Evolutionary conservation across 495 filamentous ascomycete genomes (phyloP).

Genomic region (Coniosporium apollinis): DNA sequence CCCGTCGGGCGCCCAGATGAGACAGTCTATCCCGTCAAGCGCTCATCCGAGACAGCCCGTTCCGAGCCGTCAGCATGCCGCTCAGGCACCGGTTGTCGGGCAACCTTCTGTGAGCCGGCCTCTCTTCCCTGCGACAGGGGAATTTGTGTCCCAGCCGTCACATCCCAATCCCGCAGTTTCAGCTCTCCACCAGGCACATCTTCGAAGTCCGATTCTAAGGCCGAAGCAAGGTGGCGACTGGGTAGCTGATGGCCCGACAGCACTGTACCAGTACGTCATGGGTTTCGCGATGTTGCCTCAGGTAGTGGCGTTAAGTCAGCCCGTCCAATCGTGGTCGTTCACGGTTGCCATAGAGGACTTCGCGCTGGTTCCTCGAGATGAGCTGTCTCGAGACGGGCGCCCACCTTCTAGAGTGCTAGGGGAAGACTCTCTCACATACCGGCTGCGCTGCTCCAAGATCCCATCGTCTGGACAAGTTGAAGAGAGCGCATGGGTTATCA

Average conservation of each 20-base stretch:
- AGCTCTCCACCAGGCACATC: slow-evolving; percentile 22
- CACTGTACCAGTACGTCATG: slow-evolving; percentile 21
- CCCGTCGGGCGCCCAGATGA: no score
- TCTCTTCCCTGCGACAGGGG: no score
- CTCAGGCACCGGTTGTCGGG: no score
- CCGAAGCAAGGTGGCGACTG: neutral
- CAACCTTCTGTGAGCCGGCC: no score
- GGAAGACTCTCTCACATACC: slow-evolving; percentile 10
- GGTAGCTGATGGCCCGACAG: neutral
- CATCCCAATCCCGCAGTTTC: slow-evolving; percentile 13
- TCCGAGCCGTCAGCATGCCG: no score
- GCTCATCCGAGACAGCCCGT: no score
- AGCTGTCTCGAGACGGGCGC: neutral
- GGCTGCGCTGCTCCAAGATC: slow-evolving; percentile 14
- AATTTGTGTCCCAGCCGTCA: slow-evolving; percentile 18
- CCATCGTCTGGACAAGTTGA: slow-evolving; percentile 2
- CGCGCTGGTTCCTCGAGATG: slow-evolving; percentile 6
- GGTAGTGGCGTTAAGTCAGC: slow-evolving; percentile 2
- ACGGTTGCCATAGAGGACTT: slow-evolving; percentile 2
- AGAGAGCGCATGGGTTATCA: slow-evolving; percentile 39
- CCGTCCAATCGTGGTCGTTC: slow-evolving; percentile 13
- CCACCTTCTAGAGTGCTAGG: slow-evolving; percentile 1
- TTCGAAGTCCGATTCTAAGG: slow-evolving; percentile 19
- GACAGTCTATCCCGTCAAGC: no score
- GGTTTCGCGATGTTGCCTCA: slow-evolving; percentile 12